Conservation (phyloP, 495 filamentous ascomycete genomes). For the Aspergillus funiculosus region DNA sequence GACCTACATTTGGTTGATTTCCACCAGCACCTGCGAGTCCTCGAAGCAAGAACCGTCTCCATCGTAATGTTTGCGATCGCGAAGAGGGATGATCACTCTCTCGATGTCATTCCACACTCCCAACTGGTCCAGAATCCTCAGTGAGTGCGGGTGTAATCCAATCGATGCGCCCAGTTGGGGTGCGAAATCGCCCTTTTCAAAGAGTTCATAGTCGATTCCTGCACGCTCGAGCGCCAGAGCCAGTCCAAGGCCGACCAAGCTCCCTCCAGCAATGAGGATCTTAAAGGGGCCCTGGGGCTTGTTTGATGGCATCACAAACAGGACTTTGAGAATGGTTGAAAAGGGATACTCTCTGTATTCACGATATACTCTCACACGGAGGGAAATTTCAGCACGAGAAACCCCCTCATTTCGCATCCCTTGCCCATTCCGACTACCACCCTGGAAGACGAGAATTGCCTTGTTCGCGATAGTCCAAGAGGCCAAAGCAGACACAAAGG, state of each 20-base stretch:
- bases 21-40: slow-evolving; percentile 4
- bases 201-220: slow-evolving; percentile 18
- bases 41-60: slow-evolving; percentile 11
- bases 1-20: slow-evolving; percentile 15
- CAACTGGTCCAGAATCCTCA: slow-evolving; percentile 17
- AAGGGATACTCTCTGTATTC: too few relatives aligned
- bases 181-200: slow-evolving; percentile 16
- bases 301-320: too few relatives aligned
- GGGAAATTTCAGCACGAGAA: too few relatives aligned
- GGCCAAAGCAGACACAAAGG: too few relatives aligned
- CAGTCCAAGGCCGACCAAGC: slow-evolving; percentile 15
- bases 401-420: too few relatives aligned
- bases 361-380: too few relatives aligned
- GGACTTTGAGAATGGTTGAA: too few relatives aligned
- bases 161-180: slow-evolving; percentile 18
- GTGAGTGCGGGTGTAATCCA: slow-evolving; percentile 13
- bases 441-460: too few relatives aligned
- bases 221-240: slow-evolving; percentile 16
- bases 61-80: slow-evolving; percentile 12
- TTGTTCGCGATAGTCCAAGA: too few relatives aligned
- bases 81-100: slow-evolving; percentile 14
- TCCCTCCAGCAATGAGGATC: slow-evolving; percentile 18
- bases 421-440: too few relatives aligned
- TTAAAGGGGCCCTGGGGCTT: slow-evolving; percentile 17
- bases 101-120: slow-evolving; percentile 15